A percentile compares a stretch with the other conserved stretches of the same genome.
phyloP scores from a whole-genome alignment of 768 basidiomycete genomes.

The Naganishia antarctica region DNA sequence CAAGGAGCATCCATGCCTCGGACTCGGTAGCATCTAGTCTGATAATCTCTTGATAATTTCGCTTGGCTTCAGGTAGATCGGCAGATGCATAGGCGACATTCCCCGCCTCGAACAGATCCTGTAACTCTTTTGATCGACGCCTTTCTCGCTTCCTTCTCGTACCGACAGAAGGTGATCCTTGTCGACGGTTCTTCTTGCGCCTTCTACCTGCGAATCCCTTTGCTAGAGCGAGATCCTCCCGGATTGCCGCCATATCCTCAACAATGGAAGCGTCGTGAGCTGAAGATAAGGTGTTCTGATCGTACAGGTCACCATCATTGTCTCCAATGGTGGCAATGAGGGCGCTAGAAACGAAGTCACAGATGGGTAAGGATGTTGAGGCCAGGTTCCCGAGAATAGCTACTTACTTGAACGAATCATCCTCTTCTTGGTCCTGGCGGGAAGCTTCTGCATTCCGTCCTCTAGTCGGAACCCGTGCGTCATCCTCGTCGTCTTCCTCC shows the following conservation, averaged over 20 bases:
- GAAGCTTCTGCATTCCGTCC: background rate
- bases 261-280: conserved; percentile 10
- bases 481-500: background rate
- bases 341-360: background rate
- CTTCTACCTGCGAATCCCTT: conserved; percentile 13
- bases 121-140: conserved; percentile 48
- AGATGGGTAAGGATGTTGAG: too few relatives aligned
- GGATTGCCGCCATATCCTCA: conserved; percentile 24
- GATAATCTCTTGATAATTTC: conserved; percentile 84
- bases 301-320: background rate
- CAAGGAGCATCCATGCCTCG: conserved; percentile 81
- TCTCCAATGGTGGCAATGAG: conserved; percentile 6
- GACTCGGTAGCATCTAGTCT: conserved; percentile 82
- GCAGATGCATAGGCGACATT: conserved; percentile 78
- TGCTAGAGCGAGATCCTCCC: conserved; percentile 29
- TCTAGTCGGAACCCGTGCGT: background rate
- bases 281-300: background rate
- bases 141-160: conserved; percentile 26
- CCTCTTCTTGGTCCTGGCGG: conserved; percentile 18
- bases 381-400: background rate
- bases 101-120: conserved; percentile 68
- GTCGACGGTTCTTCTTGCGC: conserved; percentile 26
- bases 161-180: conserved; percentile 31
- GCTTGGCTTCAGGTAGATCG: conserved; percentile 63
- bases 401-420: conserved; percentile 16